These are phyloP conservation scores for Flaveria sonorensis DNA, from an alignment of 129 eudicot genomes.

Conservation along the genomic window DNA sequence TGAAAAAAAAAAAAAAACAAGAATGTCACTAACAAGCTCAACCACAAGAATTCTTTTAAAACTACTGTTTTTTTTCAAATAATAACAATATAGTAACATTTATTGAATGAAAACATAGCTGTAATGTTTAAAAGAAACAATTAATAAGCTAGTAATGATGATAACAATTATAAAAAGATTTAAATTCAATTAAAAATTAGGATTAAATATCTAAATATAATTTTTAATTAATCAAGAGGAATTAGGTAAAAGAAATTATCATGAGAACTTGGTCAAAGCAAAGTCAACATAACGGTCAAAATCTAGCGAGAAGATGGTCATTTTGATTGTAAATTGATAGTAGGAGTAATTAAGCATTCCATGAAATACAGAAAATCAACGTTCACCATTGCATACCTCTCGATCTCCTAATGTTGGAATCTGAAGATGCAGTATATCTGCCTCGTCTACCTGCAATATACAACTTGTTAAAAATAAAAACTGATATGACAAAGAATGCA, in stretches of 20 bases:
- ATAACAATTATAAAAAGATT: neutral
- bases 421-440: conserved; percentile 39
- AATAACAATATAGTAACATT: neutral
- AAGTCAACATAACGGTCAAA: neutral
- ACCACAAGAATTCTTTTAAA: neutral
- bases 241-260: neutral
- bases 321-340: neutral
- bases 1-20: neutral
- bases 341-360: conserved; percentile 2
- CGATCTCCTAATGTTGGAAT: conserved; percentile 39
- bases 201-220: neutral
- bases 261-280: neutral
- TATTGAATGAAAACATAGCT: neutral
- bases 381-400: conserved; percentile 40
- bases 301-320: neutral
- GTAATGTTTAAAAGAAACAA: neutral
- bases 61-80: neutral
- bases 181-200: neutral
- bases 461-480: conserved; percentile 9
- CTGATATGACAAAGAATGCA: neutral
- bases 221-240: neutral
- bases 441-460: conserved; percentile 40
- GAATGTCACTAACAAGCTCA: neutral
- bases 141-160: neutral
- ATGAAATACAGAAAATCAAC: conserved; percentile 15